phyloP scores from a whole-genome alignment of 2,329 filamentous ascomycete species.

The Aspergillus felis region DNA sequence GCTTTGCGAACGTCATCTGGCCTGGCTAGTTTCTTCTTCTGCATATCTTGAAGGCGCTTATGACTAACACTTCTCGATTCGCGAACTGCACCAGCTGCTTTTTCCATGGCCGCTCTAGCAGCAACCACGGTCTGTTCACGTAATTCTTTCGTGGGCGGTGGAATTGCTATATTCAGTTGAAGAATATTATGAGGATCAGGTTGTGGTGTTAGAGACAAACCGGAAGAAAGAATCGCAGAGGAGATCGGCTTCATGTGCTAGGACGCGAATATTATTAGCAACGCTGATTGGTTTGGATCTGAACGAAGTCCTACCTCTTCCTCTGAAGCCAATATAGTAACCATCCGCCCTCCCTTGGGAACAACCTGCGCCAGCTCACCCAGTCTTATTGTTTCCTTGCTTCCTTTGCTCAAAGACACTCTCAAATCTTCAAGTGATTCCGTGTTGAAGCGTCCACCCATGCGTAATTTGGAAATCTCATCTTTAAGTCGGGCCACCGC shows the following conservation, averaged over 20 bases:
- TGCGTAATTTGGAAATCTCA: constrained; percentile 59
- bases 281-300: not conserved
- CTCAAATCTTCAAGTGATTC: constrained; percentile 58
- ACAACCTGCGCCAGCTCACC: constrained; percentile 65
- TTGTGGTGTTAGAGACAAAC: constrained; percentile 42
- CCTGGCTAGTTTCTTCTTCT: constrained; percentile 41
- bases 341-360: constrained; percentile 57
- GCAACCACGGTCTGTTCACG: constrained; percentile 38
- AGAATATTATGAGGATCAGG: constrained; percentile 41
- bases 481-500: constrained; percentile 56
- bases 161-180: constrained; percentile 44
- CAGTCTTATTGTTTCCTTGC: constrained; percentile 51
- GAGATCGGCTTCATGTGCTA: constrained; percentile 45
- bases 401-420: constrained; percentile 54
- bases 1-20: constrained; percentile 46
- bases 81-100: constrained; percentile 36
- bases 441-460: constrained; percentile 60
- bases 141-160: constrained; percentile 46
- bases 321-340: constrained; percentile 63
- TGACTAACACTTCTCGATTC: constrained; percentile 43
- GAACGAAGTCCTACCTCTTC: constrained; percentile 50
- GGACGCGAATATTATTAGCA: not conserved
- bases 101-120: constrained; percentile 43
- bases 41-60: constrained; percentile 43
- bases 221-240: constrained; percentile 40